Base-by-base conservation (phyloP, 768 basidiomycete species). In the Boletellus sp. region DNA sequence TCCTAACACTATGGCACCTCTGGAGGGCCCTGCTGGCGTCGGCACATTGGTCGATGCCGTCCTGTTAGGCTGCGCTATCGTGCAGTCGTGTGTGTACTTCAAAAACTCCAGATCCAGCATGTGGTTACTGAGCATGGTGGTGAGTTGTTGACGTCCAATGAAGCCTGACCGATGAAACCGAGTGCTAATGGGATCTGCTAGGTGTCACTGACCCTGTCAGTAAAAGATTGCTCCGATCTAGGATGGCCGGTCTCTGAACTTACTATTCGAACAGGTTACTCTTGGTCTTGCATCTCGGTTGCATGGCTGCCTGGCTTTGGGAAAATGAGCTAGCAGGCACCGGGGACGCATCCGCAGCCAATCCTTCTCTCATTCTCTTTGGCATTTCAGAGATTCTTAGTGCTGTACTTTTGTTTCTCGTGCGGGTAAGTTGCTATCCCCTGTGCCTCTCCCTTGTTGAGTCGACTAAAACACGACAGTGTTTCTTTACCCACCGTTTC, bases 31-130 rank as follows among this genome's bases (percentile, higher is more conserved):
- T 6, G 48, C 66, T 17, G 45, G 51, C 31, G 22, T 64, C 24
- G 59, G 62, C 28, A 45, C 54, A 10, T 47, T 67, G 32, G 31
- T 62, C 41, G 54, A 56, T 32, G 59, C 65, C 16, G 31, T 58
- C 41, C 40, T 64, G 47, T 47, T 66, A 2, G 63, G 63, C 45
- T 59, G 64, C 33, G 47, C 43, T 37, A 40, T 66, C 32, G 49
- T 66, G 33, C 63, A 64, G 46, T 59, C 56, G 6, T 61, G 52
- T 49, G 42, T 64, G 40, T 66, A 64, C 48, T 64, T 50, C 62
- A 56, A 52, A 15, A 64, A 56, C 35, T 40, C 54, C 41, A 48
- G 44, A 41, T 36, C 48, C 3, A 52, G 59, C 19, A 6, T 26
- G 17, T 61, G 59, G 56, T 35, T 38, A 12, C 33, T 52, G 22